These are phyloP conservation scores for Lecanicillium sp. DNA, from an alignment of 2,329 filamentous ascomycete species.

Conservation along the genomic window DNA sequence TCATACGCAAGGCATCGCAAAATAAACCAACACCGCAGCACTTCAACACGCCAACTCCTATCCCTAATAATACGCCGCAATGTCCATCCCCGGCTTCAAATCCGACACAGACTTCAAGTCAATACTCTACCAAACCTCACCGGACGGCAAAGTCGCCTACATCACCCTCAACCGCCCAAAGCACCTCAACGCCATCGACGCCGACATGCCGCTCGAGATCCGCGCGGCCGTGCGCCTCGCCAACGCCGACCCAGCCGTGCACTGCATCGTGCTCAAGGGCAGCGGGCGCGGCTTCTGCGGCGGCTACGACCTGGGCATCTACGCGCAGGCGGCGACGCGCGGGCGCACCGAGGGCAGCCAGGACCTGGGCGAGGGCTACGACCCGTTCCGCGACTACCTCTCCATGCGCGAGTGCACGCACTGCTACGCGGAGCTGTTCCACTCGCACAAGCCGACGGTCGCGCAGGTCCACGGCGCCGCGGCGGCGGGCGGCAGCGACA, in stretches of 20 bases:
- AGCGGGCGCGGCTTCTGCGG: constrained; percentile 11
- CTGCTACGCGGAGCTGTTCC: constrained; percentile 11
- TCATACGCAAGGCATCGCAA: too few species aligned
- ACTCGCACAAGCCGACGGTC: constrained; percentile 11
- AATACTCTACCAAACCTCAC: constrained; percentile 8
- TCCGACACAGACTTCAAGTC: constrained; percentile 4
- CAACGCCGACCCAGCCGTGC: constrained; percentile 8
- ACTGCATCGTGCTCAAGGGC: constrained; percentile 11
- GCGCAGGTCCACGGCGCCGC: constrained; percentile 12
- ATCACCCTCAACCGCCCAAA: constrained; percentile 10
- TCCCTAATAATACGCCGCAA: not conserved
- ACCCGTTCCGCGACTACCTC: constrained; percentile 10
- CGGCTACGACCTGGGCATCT: constrained; percentile 10
- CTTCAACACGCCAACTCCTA: not conserved
- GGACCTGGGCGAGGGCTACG: constrained; percentile 8
- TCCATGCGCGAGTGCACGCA: constrained; percentile 9
- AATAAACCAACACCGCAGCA: too few species aligned
- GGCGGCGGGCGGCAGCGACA: constrained; percentile 10
- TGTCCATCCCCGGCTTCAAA: not conserved
- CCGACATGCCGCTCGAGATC: constrained; percentile 7
- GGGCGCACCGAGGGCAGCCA: constrained; percentile 11
- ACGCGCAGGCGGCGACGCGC: constrained; percentile 8
- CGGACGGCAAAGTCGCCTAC: constrained; percentile 11
- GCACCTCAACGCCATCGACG: constrained; percentile 11
- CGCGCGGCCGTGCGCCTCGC: constrained; percentile 9